phyloP scores from a whole-genome alignment of 1,139 yeast genomes.

The Kodamaea anthophila region DNA sequence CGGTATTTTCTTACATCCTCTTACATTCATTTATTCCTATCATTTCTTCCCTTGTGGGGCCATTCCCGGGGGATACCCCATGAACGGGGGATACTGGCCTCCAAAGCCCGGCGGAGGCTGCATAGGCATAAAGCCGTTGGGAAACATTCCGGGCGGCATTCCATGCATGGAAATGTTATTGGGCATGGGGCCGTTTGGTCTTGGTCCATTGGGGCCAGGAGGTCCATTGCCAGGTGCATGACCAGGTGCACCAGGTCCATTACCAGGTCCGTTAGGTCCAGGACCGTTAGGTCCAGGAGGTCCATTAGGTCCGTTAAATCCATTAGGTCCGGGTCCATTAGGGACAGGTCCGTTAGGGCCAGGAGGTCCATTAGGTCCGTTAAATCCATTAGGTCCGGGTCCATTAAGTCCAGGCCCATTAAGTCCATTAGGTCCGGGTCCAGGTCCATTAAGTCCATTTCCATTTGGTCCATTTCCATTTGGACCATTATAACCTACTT shows the following conservation, averaged over 20 bases:
- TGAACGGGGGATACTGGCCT: conserved; percentile 16
- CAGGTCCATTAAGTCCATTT: background rate
- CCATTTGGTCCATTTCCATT: conserved; percentile 4
- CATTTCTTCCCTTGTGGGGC: conserved; percentile 10
- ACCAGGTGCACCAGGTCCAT: background rate
- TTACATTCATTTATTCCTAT: no score
- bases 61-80: conserved; percentile 24
- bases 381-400: conserved; percentile 2
- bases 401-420: conserved; percentile 6
- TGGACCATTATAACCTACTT: conserved; percentile 7
- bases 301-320: conserved; percentile 1
- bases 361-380: no score
- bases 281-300: conserved; percentile 7
- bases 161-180: no score
- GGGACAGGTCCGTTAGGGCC: background rate
- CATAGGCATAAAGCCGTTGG: conserved; percentile 10
- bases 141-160: conserved; percentile 12
- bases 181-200: conserved; percentile 2
- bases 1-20: no score
- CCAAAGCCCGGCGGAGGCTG: conserved; percentile 19
- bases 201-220: conserved; percentile 7
- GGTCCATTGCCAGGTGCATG: conserved; percentile 3
- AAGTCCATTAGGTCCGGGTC: background rate
- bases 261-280: background rate
- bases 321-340: background rate